Evolutionary conservation across 2,329 filamentous ascomycete species (phyloP).

Genomic region (Apiospora hydei): DNA sequence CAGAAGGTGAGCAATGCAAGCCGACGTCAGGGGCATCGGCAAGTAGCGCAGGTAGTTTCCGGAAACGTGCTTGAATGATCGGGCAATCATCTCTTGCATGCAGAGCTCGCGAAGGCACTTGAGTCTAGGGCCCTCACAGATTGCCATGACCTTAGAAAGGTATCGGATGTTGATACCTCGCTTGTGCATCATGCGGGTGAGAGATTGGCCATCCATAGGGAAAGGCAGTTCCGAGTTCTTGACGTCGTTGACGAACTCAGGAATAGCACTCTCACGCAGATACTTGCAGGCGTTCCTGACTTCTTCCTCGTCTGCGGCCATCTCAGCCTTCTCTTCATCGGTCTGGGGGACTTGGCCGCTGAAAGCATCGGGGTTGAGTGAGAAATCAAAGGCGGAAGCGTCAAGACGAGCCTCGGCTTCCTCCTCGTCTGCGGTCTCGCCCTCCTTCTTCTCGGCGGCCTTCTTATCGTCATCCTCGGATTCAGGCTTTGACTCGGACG

Average conservation of each 20-base stretch:
- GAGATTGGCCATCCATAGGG: conserved; percentile 96
- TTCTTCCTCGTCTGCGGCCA: conserved; percentile 84
- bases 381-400: conserved; percentile 84
- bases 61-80: conserved; percentile 92
- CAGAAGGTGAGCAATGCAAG: conserved; percentile 84
- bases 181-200: conserved; percentile 90
- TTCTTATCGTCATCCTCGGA: conserved; percentile 43
- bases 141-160: conserved; percentile 80
- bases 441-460: conserved; percentile 43
- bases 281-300: conserved; percentile 85
- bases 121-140: conserved; percentile 75
- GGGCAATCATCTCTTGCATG: conserved; percentile 91
- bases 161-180: conserved; percentile 97
- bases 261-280: conserved; percentile 78
- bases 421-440: conserved; percentile 48
- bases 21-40: conserved; percentile 79
- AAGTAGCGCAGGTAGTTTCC: conserved; percentile 81
- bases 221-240: conserved; percentile 94
- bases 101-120: conserved; percentile 79
- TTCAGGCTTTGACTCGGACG: conserved; percentile 26
- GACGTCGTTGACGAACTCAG: conserved; percentile 85
- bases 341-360: conserved; percentile 91
- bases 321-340: conserved; percentile 85
- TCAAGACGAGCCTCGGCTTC: conserved; percentile 76
- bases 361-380: conserved; percentile 94